A percentile compares a stretch with the other conserved stretches of the same genome.
Conservation (phyloP, 2,329 filamentous ascomycete species). For the Davidsoniella eucalypti region DNA sequence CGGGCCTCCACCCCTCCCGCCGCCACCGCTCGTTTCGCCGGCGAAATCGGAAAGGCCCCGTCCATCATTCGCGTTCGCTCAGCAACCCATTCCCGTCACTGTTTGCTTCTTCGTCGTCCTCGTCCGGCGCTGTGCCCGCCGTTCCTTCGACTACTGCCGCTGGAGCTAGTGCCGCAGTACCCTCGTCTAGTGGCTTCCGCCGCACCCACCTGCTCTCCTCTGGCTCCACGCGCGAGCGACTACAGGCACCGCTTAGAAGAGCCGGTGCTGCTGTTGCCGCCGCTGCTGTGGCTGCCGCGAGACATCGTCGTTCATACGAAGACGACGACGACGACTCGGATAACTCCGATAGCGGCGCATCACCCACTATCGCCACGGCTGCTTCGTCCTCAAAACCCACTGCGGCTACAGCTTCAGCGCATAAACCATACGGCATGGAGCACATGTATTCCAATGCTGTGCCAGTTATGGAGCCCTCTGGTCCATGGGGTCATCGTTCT, state of each 20-base stretch:
- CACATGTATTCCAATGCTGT: no score
- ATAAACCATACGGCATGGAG: no score
- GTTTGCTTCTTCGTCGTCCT: background rate
- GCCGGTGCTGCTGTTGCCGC: constrained; percentile 9
- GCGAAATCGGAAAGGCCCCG: background rate
- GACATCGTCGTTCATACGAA: background rate
- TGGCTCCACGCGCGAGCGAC: background rate
- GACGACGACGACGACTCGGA: background rate
- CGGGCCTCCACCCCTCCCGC: background rate
- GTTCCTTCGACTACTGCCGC: background rate
- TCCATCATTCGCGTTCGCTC: background rate
- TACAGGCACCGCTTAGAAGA: background rate
- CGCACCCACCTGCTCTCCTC: background rate
- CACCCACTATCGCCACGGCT: background rate
- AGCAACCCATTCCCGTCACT: background rate
- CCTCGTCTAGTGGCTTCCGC: background rate
- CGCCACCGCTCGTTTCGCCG: background rate
- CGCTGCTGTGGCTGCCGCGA: constrained; percentile 1
- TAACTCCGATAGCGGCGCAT: constrained; percentile 1
- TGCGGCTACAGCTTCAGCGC: background rate
- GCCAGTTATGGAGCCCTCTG: no score
- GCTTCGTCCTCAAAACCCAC: background rate
- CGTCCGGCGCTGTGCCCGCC: background rate
- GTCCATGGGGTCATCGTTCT: no score
- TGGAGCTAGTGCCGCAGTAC: no score